phyloP scores from a whole-genome alignment of 371 early-diverging fungal species.

The Mucor piriformis region DNA sequence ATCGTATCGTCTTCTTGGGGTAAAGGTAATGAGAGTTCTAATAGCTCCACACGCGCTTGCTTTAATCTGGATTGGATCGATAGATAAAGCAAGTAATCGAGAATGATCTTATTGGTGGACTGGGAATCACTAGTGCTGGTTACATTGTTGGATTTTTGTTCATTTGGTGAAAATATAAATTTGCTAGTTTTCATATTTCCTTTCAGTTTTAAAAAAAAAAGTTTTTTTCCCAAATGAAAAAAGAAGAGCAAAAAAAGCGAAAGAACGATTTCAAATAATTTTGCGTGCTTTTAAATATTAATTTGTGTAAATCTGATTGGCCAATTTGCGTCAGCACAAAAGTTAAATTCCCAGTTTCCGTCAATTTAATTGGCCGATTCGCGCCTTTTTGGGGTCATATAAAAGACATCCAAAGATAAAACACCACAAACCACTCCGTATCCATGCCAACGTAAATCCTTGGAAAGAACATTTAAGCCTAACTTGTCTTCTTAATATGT shows the following conservation, averaged over 20 bases:
- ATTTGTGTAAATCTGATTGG: too few relatives aligned
- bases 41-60: constrained; percentile 45
- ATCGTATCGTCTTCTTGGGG: constrained; percentile 26
- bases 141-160: constrained; percentile 1
- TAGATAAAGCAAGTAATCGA: constrained; percentile 63
- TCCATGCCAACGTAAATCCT: too few relatives aligned
- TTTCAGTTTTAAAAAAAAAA: not conserved
- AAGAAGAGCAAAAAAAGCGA: not conserved
- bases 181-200: constrained; percentile 12
- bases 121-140: not conserved
- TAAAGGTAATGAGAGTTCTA: constrained; percentile 41
- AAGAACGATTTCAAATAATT: too few relatives aligned
- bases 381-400: too few relatives aligned
- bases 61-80: constrained; percentile 61
- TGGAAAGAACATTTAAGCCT: too few relatives aligned
- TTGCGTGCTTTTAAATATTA: too few relatives aligned
- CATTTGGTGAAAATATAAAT: constrained; percentile 14
- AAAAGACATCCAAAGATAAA: too few relatives aligned
- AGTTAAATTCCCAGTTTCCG: too few relatives aligned
- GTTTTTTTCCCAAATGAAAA: not conserved
- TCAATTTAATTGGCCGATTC: too few relatives aligned
- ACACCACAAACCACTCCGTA: too few relatives aligned
- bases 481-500: too few relatives aligned
- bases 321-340: too few relatives aligned
- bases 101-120: constrained; percentile 63